Evolutionary conservation across 805 yeast genomes (phyloP), one percentile per base, ranked within the genome.

Genomic region (Kodamaea laetipori): DNA sequence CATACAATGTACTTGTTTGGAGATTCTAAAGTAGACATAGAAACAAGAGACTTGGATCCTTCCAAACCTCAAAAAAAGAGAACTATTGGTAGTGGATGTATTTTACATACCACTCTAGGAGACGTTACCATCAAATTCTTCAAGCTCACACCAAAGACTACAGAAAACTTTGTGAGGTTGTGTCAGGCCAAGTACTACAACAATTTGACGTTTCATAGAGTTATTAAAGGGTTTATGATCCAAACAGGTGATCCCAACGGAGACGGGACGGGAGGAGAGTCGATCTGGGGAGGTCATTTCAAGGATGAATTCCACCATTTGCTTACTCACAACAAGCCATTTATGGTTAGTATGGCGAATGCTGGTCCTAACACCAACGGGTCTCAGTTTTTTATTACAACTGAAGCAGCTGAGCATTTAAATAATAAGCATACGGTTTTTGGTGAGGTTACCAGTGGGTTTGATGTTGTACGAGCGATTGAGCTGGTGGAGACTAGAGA

Each of bases 151-250:
- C 78, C 78, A 3, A 51, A 63, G 32, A 67, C 77, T 1, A 69
- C 63, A 9, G 73, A 70, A 45, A 73, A 72, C 49, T 73, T 73
- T 45, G 52, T 63, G 8, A 50, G 53, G 16, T 59, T 66, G 15
- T 65, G 73, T 49, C 36, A 50, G 25, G 56, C 55, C 3, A 67
- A 66, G 10, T 74, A 70, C 49, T 73, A 73, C 55, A 60, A 73
- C 47, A 53, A 60, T 17, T 50, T 67, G 12, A 63, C 63, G 7
- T 59, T 59, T 41, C 62, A 59, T 32, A 23, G 63, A 19, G 61
- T 59, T 4, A 58, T 59, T 25, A 50, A 55, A 27, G 48, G 48
- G 15, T 57, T 59, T 28, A 59, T 58, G 63, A 48, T 59, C 12
- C 64, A 59, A 35, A 52, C 61, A 11, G 63, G 63, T 1, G 63